A percentile compares a stretch with the other conserved stretches of the same genome.
Conservation (phyloP, 805 yeast species). For the Kodamaea neixiangensis region DNA sequence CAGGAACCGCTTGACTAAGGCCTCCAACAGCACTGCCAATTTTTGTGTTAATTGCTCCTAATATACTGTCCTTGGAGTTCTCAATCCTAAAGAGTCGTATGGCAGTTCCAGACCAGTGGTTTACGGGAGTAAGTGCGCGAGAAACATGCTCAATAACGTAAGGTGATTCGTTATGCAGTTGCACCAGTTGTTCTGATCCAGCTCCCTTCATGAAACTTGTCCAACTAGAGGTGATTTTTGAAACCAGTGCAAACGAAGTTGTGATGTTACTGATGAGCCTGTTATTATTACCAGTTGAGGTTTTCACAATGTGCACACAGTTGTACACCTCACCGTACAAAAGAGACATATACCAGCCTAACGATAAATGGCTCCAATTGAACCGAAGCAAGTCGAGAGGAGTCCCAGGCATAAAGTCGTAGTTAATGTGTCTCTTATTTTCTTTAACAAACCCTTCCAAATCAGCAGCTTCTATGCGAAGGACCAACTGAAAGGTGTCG, state of each 20-base stretch:
- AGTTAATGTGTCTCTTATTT: conserved; percentile 31
- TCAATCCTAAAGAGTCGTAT: conserved; percentile 52
- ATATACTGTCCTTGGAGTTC: conserved; percentile 21
- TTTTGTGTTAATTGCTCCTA: conserved; percentile 26
- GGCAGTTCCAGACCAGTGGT: conserved; percentile 55
- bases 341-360: conserved; percentile 76
- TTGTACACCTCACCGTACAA: conserved; percentile 60
- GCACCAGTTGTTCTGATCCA: conserved; percentile 9
- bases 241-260: conserved; percentile 36
- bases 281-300: conserved; percentile 24
- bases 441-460: conserved; percentile 22
- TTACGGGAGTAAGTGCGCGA: conserved; percentile 34
- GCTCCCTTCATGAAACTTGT: conserved; percentile 29
- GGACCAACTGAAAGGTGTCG: conserved; percentile 35
- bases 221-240: conserved; percentile 42
- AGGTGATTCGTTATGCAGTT: conserved; percentile 12
- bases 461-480: conserved; percentile 43
- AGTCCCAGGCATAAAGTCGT: conserved; percentile 46
- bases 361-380: conserved; percentile 60
- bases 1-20: neutral
- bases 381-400: conserved; percentile 51
- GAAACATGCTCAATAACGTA: conserved; percentile 25
- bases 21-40: conserved; percentile 26
- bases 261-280: conserved; percentile 43
- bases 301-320: conserved; percentile 22